phyloP scores from a whole-genome alignment of 192 early-diverging fungal species.

The Mortierella antarctica region DNA sequence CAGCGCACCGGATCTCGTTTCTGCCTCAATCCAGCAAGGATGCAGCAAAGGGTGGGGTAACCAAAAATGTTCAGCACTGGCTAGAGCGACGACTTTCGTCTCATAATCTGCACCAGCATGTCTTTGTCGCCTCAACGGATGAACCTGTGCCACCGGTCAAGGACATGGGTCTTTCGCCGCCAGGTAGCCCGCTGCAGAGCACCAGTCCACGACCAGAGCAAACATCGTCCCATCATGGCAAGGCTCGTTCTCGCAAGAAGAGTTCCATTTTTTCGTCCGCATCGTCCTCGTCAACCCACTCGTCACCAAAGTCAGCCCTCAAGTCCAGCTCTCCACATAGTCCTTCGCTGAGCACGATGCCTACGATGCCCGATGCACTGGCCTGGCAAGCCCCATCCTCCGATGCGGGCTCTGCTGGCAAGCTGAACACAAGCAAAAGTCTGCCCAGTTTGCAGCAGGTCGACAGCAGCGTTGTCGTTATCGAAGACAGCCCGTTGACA shows the following conservation, averaged over 20 bases:
- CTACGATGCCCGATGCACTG: not conserved
- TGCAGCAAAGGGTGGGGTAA: conserved; percentile 12
- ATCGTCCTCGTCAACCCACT: not conserved
- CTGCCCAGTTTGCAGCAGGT: no score
- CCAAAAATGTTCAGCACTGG: conserved; percentile 28
- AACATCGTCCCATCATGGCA: not conserved
- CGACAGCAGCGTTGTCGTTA: no score
- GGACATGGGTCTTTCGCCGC: conserved; percentile 11
- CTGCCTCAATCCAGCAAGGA: not conserved
- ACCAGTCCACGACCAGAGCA: not conserved
- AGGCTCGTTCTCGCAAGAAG: conserved; percentile 1
- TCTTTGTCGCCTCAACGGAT: conserved; percentile 19
- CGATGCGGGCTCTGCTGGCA: no score
- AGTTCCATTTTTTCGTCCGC: conserved; percentile 12
- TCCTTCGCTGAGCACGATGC: not conserved
- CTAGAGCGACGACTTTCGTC: conserved; percentile 33
- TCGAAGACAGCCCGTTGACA: no score
- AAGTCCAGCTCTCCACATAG: conserved; percentile 9
- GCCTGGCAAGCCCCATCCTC: not conserved
- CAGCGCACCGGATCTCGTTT: not conserved
- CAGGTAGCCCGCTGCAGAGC: conserved; percentile 2
- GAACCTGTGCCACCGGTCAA: conserved; percentile 19
- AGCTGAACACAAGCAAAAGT: no score
- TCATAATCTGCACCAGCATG: conserved; percentile 11
- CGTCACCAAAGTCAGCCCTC: not conserved